Percentiles rank a stretch among this genome's conserved stretches.
phyloP scores from a whole-genome alignment of 2,329 filamentous ascomycete genomes.

The Paradendryphiella salina region DNA sequence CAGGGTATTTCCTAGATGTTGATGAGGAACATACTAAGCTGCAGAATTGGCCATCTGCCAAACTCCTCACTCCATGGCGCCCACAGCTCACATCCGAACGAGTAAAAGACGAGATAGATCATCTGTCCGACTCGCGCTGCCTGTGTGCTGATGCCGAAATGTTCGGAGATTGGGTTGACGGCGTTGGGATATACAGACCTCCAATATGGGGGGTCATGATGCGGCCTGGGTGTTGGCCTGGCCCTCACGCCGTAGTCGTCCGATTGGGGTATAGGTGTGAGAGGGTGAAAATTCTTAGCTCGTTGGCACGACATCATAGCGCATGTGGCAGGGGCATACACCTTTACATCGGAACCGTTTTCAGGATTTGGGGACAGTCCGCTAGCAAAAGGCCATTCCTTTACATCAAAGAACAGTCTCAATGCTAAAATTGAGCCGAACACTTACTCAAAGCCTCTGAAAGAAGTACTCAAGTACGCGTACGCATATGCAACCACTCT shows the following conservation, averaged over 20 bases:
- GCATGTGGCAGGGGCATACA: background rate
- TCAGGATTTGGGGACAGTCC: too few relatives aligned
- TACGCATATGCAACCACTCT: too few relatives aligned
- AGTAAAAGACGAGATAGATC: slow-evolving; percentile 72
- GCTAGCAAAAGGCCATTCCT: too few relatives aligned
- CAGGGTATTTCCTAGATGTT: slow-evolving; percentile 71
- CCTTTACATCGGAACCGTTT: too few relatives aligned
- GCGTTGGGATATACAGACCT: slow-evolving; percentile 57
- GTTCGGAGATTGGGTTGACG: slow-evolving; percentile 55
- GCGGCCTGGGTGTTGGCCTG: background rate
- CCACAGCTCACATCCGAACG: slow-evolving; percentile 85
- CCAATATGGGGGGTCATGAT: background rate
- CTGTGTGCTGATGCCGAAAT: slow-evolving; percentile 56
- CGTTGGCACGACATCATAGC: slow-evolving; percentile 6
- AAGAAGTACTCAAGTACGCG: too few relatives aligned
- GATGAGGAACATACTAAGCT: slow-evolving; percentile 63
- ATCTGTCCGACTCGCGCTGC: slow-evolving; percentile 30
- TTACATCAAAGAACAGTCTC: too few relatives aligned
- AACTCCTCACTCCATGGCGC: slow-evolving; percentile 79
- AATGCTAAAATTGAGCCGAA: too few relatives aligned
- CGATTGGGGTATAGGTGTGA: slow-evolving; percentile 7
- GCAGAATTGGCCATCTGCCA: slow-evolving; percentile 59
- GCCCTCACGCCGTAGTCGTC: slow-evolving; percentile 7
- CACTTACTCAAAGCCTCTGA: too few relatives aligned
- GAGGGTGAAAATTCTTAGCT: slow-evolving; percentile 12